Base-by-base conservation (phyloP, 2,329 filamentous ascomycete genomes). In the Talaromyces atroroseus region DNA sequence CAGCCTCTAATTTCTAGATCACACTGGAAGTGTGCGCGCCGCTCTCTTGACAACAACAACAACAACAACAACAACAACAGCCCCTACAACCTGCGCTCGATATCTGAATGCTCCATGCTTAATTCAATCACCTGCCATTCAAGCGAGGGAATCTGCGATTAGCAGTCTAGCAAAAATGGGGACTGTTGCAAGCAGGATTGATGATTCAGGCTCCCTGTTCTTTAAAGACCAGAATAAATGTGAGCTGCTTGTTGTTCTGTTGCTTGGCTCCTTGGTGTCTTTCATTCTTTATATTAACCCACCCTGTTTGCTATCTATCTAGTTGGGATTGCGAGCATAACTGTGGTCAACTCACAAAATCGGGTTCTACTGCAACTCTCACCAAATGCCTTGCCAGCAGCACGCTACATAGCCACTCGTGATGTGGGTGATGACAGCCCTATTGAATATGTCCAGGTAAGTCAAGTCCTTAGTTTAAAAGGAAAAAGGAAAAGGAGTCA, bases 371-470 rank as follows among this genome's bases (percentile, higher is more conserved):
- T 96, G 66, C 87, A 85, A 68, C 80, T 96, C 65, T 76, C 84
- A 61, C 92, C 94, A 60, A 96, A 96, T 79, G 81, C 86, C 63
- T 97, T 89, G 68, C 94, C 94, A 62, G 89, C 92, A 42, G 87
- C 85, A 56, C 85, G 86, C 78, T 84, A 94, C 69, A 81, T 79
- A 63, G 89, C 86, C 49, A 86, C 82, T 67, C 85, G 89, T 67
- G 84, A 91, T 42, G 61, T 79, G 23, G 86, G 86, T 65, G 92
- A 99, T 69, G 83, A 84, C 60, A 79, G 80, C 55, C 86, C 89
- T 7, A 80, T 96, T 62, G 92, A 97, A 76, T 99, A 90, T 75
- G 83, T 99, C 45, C 92, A 96, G 85, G 92, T 95, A 78, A 61
- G 92, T 95, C 78, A 61, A 16, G 3, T 50, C 18, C 5, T 36